A percentile compares a stretch with the other conserved stretches of the same genome.
Conservation (phyloP, 352 stramenopile species). For the Phytophthora ohioensis region DNA sequence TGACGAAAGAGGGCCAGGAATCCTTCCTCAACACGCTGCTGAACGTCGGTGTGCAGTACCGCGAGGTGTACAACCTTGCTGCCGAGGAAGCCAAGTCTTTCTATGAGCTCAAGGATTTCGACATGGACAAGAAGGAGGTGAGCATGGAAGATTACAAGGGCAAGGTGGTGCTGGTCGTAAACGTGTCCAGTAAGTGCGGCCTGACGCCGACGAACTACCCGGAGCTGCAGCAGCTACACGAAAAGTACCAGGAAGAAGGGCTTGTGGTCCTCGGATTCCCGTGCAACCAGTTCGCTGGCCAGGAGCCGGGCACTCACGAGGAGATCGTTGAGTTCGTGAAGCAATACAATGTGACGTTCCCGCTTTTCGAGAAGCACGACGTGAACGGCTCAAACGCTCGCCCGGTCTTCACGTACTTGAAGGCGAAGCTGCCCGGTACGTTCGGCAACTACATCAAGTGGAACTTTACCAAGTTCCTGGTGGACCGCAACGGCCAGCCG, state of each 20-base stretch:
- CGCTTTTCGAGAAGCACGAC: conserved; percentile 83
- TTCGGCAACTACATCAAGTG: conserved; percentile 86
- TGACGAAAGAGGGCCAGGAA: conserved; percentile 54
- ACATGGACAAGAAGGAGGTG: conserved; percentile 76
- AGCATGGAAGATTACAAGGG: conserved; percentile 75
- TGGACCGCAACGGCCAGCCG: conserved; percentile 88
- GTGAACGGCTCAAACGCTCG: conserved; percentile 87
- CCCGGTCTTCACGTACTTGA: conserved; percentile 89
- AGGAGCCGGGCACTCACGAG: conserved; percentile 75
- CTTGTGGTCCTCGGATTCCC: conserved; percentile 86
- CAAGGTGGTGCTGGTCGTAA: conserved; percentile 76
- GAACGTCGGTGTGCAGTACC: conserved; percentile 61
- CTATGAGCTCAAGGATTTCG: conserved; percentile 83
- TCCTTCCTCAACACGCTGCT: conserved; percentile 60
- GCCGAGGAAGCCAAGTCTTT: conserved; percentile 61
- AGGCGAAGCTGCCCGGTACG: conserved; percentile 70
- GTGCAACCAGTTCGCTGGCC: conserved; percentile 88
- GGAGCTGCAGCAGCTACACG: conserved; percentile 77
- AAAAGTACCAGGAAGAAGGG: conserved; percentile 73
- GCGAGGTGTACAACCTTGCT: conserved; percentile 50
- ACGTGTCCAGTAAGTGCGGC: conserved; percentile 88
- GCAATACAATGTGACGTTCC: conserved; percentile 57
- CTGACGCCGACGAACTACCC: conserved; percentile 89
- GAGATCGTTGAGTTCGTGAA: conserved; percentile 76
- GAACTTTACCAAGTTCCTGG: conserved; percentile 94